A percentile compares a stretch with the other conserved stretches of the same genome.
Evolutionary conservation across 2,329 filamentous ascomycete genomes (phyloP).

Genomic region (Xylaria sp.): DNA sequence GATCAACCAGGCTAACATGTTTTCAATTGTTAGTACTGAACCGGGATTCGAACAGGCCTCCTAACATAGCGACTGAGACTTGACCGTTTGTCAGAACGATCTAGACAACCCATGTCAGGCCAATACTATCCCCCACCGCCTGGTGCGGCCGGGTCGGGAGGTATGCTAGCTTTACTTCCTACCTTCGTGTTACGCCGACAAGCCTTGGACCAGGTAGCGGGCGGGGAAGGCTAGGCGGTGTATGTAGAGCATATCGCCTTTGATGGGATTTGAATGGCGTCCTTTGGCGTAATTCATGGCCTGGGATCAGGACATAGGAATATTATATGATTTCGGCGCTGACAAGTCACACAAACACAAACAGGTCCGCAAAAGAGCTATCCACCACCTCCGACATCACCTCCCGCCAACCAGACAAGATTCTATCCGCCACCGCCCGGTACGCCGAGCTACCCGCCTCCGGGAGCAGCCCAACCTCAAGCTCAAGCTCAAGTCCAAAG

Average conservation of each 20-base stretch:
- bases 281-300: constrained; percentile 9
- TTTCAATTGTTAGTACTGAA: neutral
- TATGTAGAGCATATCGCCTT: neutral
- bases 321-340: constrained; percentile 1
- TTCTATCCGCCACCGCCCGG: constrained; percentile 57
- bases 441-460: constrained; percentile 49
- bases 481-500: constrained; percentile 21
- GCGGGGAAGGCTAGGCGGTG: neutral
- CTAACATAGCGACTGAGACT: neutral
- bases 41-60: neutral
- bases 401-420: constrained; percentile 57
- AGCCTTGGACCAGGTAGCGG: neutral
- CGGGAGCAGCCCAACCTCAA: constrained; percentile 31
- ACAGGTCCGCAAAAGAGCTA: constrained; percentile 53
- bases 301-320: neutral
- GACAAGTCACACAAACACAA: constrained; percentile 16
- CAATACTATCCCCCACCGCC: constrained; percentile 62
- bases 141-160: constrained; percentile 49
- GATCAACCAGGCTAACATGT: neutral
- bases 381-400: constrained; percentile 59
- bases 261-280: neutral
- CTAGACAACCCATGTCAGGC: constrained; percentile 49
- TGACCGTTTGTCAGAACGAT: neutral
- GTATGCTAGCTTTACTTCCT: constrained; percentile 35
- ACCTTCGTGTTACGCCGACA: constrained; percentile 35